Evolutionary conservation across 768 basidiomycete genomes (phyloP).

Genomic region (Naganishia onofrii): DNA sequence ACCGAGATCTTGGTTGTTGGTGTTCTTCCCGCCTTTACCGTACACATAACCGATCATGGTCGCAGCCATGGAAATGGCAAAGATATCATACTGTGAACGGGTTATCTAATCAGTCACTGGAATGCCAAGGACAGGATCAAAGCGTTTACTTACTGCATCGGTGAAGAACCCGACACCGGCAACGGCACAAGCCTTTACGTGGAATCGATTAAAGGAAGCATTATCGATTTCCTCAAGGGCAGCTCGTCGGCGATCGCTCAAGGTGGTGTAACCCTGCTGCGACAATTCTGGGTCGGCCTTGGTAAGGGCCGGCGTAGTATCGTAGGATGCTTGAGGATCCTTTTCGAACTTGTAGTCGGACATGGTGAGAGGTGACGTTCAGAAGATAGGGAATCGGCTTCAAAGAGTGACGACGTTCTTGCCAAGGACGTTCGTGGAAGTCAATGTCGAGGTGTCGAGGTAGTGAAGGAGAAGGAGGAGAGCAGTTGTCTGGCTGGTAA

Average conservation of each 20-base stretch:
- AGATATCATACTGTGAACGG: conserved; percentile 60
- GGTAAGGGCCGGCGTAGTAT: neutral
- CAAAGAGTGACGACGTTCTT: too few species aligned
- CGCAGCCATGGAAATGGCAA: conserved; percentile 81
- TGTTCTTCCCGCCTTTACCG: conserved; percentile 56
- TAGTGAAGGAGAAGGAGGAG: too few species aligned
- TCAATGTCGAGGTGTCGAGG: too few species aligned
- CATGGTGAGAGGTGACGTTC: neutral
- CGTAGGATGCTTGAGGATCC: conserved; percentile 2
- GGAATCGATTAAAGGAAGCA: conserved; percentile 83
- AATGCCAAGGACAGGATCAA: neutral
- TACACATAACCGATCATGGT: conserved; percentile 83
- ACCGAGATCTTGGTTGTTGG: conserved; percentile 59
- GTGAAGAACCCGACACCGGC: conserved; percentile 82
- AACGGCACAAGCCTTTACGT: conserved; percentile 60
- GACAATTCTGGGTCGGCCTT: neutral
- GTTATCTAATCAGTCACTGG: neutral
- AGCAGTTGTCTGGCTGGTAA: too few species aligned
- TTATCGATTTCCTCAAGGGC: conserved; percentile 85
- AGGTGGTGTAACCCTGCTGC: conserved; percentile 4
- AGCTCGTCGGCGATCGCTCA: conserved; percentile 64
- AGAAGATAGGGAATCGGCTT: too few species aligned
- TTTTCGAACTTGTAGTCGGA: conserved; percentile 24
- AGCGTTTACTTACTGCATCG: conserved; percentile 59
- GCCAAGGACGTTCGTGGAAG: too few species aligned